Evolutionary conservation across 768 basidiomycete genomes (phyloP).

Genomic region (Scleroderma citrinum): DNA sequence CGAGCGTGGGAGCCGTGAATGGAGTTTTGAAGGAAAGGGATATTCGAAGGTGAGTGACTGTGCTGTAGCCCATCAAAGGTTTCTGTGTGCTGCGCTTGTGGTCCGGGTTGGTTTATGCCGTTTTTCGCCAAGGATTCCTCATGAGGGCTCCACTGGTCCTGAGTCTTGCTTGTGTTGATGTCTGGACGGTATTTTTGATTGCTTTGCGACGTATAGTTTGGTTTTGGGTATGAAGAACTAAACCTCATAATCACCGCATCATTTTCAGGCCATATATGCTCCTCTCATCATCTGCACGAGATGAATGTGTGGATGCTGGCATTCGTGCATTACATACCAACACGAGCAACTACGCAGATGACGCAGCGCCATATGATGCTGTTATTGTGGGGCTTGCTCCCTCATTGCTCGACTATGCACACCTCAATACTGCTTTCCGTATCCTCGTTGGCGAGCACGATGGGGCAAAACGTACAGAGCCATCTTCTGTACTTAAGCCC

Average conservation of each 20-base stretch:
- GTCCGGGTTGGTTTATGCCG: not conserved
- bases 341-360: not conserved
- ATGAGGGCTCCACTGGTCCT: too few relatives aligned
- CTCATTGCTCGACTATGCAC: constrained; percentile 41
- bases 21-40: constrained; percentile 35
- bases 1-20: constrained; percentile 57
- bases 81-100: not conserved
- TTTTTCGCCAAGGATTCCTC: not conserved
- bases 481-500: not conserved
- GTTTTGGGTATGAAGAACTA: too few relatives aligned
- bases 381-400: constrained; percentile 65
- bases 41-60: constrained; percentile 33
- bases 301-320: constrained; percentile 15
- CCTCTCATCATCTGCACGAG: constrained; percentile 33
- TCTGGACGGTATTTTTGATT: too few relatives aligned
- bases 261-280: constrained; percentile 49
- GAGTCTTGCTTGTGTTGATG: too few relatives aligned
- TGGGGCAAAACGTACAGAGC: constrained; percentile 1
- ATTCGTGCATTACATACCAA: too few relatives aligned
- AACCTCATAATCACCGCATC: not conserved
- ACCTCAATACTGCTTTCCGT: constrained; percentile 62
- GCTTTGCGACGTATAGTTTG: too few relatives aligned
- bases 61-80: not conserved
- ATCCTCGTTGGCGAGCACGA: constrained; percentile 44
- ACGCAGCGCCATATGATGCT: constrained; percentile 38